Evolutionary conservation across 371 early-diverging fungal genomes (phyloP), one percentile per base, ranked within the genome.

Genomic region (Scutellospora calospora): DNA sequence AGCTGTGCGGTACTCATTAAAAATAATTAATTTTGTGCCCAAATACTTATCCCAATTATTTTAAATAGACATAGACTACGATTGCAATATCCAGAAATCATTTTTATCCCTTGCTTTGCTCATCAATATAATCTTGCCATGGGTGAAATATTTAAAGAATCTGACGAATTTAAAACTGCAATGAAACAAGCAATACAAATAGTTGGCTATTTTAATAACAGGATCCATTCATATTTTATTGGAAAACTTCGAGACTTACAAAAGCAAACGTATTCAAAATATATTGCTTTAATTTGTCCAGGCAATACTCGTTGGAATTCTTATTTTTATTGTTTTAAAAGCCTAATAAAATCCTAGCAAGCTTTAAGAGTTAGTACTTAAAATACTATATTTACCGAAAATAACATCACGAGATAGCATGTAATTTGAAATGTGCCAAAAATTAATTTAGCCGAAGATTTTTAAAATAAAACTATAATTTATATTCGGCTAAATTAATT

Each of bases 61-160:
- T 63, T 14, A 14, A 65, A 31, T 65, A 65, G 66, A 20, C 6
- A 9, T n/a, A 14, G 35, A 6, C 18, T 76, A 76, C 25, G 18
- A 76, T 31, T 59, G 41, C 22, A 76, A 76, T 76, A 76, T 41
- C 59, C 59, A 60, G 35, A 38, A 20, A 55, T 60, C 0, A 20
- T 27, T 22, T 76, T 76, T 41, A 20, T 76, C 0, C 60, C 49
- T n/a, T 76, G 76, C 25, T 60, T 76, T 8, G 60, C 76, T 3
- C 29, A 76, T 45, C 62, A 76, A 45, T 35, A 14, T 20, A 57
- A 76, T n/a, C 25, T 76, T n/a, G 60, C 41, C 0, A n/a, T 60
- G 8, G 25, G 60, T 1, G 60, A 76, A 11, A 76, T 76, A 25
- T 76, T 76, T 25, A 75, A 75, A 29, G 75, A 75, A 75, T 75